Percentiles rank a stretch among this genome's conserved stretches.
Evolutionary conservation across 805 yeast genomes (phyloP).

Genomic region (Candida hispaniensis): DNA sequence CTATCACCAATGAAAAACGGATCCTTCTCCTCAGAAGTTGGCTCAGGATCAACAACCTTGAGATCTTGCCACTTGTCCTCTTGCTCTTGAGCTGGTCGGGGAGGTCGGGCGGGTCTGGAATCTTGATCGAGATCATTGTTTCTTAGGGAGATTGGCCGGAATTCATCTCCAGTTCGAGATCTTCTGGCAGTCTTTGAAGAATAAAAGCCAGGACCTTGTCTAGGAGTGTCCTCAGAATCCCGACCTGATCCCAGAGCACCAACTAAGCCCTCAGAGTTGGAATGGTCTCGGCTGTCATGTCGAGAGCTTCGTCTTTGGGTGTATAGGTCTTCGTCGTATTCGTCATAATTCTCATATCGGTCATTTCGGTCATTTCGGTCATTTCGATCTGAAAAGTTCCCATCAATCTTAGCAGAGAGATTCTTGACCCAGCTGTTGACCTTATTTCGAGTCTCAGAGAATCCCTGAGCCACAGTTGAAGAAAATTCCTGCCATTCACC

Average conservation of each 20-base stretch:
- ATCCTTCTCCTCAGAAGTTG: constrained; percentile 33
- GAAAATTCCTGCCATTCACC: constrained; percentile 42
- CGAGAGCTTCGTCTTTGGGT: constrained; percentile 9
- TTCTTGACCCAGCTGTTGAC: constrained; percentile 73
- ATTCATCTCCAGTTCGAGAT: constrained; percentile 9
- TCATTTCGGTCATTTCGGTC: too few relatives aligned
- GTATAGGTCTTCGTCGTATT: constrained; percentile 15
- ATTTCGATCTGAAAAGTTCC: constrained; percentile 26
- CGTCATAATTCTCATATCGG: constrained; percentile 19
- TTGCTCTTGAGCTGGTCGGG: constrained; percentile 16
- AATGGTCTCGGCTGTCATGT: constrained; percentile 19
- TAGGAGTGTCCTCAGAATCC: constrained; percentile 15
- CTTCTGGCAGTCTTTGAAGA: constrained; percentile 15
- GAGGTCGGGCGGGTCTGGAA: constrained; percentile 25
- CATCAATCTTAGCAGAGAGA: constrained; percentile 43
- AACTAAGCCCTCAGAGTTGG: constrained; percentile 18
- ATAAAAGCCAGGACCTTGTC: constrained; percentile 9
- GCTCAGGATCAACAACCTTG: constrained; percentile 33
- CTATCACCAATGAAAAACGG: constrained; percentile 43
- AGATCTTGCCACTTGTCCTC: constrained; percentile 37
- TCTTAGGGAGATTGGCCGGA: constrained; percentile 11
- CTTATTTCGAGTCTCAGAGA: constrained; percentile 69
- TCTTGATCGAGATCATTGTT: constrained; percentile 26
- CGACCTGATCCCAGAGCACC: constrained; percentile 19
- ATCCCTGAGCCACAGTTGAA: constrained; percentile 58